Conservation (phyloP, 2,329 filamentous ascomycete species). For the Diaporthe batatas region DNA sequence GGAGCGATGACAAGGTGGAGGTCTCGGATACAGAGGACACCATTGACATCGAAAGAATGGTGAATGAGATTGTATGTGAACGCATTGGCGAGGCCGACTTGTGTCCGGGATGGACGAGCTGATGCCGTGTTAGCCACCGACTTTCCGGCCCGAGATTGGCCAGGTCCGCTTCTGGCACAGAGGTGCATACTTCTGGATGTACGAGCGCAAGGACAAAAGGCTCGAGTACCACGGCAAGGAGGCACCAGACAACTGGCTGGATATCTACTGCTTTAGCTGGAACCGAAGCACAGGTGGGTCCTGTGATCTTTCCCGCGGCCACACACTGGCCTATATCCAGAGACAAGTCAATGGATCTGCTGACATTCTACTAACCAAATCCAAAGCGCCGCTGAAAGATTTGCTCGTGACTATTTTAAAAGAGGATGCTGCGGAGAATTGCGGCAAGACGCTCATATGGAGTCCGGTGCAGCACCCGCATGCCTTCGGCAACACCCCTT, state of each 20-base stretch:
- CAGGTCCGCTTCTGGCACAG: constrained; percentile 36
- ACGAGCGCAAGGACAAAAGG: constrained; percentile 38
- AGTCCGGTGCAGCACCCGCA: constrained; percentile 10
- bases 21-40: constrained; percentile 25
- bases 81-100: background rate
- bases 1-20: constrained; percentile 20
- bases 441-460: constrained; percentile 33
- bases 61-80: constrained; percentile 36
- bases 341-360: background rate
- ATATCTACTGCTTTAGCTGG: constrained; percentile 44
- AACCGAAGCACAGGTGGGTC: constrained; percentile 34
- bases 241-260: constrained; percentile 47
- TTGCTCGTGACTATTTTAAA: constrained; percentile 37
- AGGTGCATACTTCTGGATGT: constrained; percentile 37
- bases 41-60: constrained; percentile 31
- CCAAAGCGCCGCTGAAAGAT: constrained; percentile 31
- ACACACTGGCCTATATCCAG: background rate
- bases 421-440: constrained; percentile 30
- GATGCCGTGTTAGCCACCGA: constrained; percentile 1
- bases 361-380: background rate
- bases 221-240: constrained; percentile 42
- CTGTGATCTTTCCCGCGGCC: background rate
- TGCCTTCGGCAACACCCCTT: background rate
- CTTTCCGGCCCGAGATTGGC: constrained; percentile 34
- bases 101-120: background rate